phyloP scores from a whole-genome alignment of 495 filamentous ascomycete species.

The Lentithecium fluviatile region DNA sequence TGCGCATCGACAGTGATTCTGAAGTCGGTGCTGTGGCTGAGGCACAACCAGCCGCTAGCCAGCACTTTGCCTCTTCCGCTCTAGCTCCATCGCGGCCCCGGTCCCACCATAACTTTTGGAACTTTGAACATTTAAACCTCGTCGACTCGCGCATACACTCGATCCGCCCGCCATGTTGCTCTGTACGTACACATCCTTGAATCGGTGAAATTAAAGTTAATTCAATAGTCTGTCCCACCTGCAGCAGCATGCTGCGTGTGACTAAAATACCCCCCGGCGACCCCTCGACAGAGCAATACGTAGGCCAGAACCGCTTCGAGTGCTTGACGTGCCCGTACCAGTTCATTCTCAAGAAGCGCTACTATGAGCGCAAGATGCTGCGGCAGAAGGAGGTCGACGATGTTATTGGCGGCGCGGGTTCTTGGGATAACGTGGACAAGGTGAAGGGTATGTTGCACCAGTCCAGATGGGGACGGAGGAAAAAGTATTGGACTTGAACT shows the following conservation, averaged over 20 bases:
- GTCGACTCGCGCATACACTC: neutral
- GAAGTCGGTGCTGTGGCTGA: neutral
- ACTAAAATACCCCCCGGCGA: constrained; percentile 55
- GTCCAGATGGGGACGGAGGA: too few species aligned
- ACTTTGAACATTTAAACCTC: neutral
- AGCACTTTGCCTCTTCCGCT: neutral
- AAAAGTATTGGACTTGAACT: constrained; percentile 9
- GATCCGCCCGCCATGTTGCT: constrained; percentile 58
- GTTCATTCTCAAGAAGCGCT: constrained; percentile 67
- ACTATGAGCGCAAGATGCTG: constrained; percentile 70
- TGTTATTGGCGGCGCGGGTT: constrained; percentile 81
- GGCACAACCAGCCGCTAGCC: neutral
- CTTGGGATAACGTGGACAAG: constrained; percentile 89
- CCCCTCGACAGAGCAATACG: constrained; percentile 39
- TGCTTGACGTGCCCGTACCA: constrained; percentile 93
- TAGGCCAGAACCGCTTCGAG: constrained; percentile 72
- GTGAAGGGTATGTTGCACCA: constrained; percentile 53
- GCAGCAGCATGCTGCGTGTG: constrained; percentile 82
- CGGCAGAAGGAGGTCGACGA: constrained; percentile 84
- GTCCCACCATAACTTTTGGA: neutral
- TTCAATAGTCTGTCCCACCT: constrained; percentile 93
- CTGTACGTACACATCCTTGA: constrained; percentile 50
- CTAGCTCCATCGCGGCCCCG: neutral
- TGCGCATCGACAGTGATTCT: neutral
- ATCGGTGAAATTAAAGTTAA: neutral